Evolutionary conservation across 1,284 basidiomycete species (phyloP).

Genomic region (Trametes polyzona): DNA sequence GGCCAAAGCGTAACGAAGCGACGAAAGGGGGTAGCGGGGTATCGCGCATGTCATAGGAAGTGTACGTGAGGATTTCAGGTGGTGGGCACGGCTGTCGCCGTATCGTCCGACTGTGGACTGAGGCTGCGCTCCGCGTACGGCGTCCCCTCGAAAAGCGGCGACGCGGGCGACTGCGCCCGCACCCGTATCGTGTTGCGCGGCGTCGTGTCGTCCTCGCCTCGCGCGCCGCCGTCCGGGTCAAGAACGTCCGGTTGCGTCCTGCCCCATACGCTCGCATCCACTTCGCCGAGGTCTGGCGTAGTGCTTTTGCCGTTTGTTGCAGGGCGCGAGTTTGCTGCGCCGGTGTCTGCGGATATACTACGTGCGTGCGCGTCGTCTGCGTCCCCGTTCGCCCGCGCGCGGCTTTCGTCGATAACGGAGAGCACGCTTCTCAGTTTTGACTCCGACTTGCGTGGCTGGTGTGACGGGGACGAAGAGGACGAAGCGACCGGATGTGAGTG

Average conservation of each 20-base stretch:
- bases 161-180: constrained; percentile 35
- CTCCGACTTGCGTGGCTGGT: constrained; percentile 57
- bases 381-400: constrained; percentile 39
- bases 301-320: constrained; percentile 19
- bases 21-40: neutral
- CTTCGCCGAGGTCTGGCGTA: constrained; percentile 39
- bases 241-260: neutral
- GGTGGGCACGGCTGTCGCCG: constrained; percentile 22
- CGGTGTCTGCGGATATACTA: constrained; percentile 14
- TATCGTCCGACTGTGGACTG: constrained; percentile 35
- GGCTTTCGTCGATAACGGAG: constrained; percentile 63
- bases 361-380: constrained; percentile 11
- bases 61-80: constrained; percentile 2
- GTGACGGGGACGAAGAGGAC: constrained; percentile 36
- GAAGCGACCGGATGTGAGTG: constrained; percentile 53
- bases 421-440: constrained; percentile 71
- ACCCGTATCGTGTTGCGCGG: constrained; percentile 51
- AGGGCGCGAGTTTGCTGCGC: neutral
- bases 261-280: constrained; percentile 17
- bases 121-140: constrained; percentile 34
- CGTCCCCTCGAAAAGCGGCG: constrained; percentile 23
- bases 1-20: neutral
- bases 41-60: neutral
- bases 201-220: constrained; percentile 46
- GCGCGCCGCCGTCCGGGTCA: constrained; percentile 20